Evolutionary conservation across 345 rosid species (phyloP), one percentile per base, ranked within the genome.

Genomic region (Abelmoschus esculentus): DNA sequence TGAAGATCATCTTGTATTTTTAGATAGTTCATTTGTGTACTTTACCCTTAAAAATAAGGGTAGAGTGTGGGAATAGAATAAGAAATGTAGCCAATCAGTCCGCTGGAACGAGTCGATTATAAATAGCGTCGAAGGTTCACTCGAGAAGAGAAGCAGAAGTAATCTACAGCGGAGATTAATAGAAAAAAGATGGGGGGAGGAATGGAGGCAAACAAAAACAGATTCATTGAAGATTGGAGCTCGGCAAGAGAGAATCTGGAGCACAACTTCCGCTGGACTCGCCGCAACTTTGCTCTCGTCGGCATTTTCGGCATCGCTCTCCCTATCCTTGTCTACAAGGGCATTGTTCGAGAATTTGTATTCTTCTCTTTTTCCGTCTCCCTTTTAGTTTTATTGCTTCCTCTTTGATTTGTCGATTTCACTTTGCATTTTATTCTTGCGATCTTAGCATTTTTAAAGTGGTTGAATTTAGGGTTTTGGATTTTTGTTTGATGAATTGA

Each of bases 271-370:
- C 87, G 96, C 1, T 95, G 97, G 96, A 86, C 91, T 13, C 96
- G 97, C 57, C 96, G 97, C 64, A 91, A 91, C 84, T 77, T 87
- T 5, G 97, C 96, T 54, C 80, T 95, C 62, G 79, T 95, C 68
- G 96, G 99, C 71, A 32, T 95, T n/a, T 91, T 91, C 78, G 97
- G 99, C 76, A 77, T 91, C 83, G 99, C 90, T 18, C n/a, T 91
- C 70, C 99, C 99, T 31, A 1, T 86, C 82, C 42, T 93, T 46
- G 73, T 93, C 78, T 95, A 91, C 84, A 91, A 83, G 79, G 97
- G 96, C 80, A 88, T 90, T 88, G 92, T 90, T 87, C 80, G 71
- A 65, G 96, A 91, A 75, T 90, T 88, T 52, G 97, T 91, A 76
- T 70, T 65, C 32, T 14, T 6, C 52, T 34, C 29, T 28, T 67